Base-by-base conservation (phyloP, 208 protist species). In the Wallacemonas sp. region DNA sequence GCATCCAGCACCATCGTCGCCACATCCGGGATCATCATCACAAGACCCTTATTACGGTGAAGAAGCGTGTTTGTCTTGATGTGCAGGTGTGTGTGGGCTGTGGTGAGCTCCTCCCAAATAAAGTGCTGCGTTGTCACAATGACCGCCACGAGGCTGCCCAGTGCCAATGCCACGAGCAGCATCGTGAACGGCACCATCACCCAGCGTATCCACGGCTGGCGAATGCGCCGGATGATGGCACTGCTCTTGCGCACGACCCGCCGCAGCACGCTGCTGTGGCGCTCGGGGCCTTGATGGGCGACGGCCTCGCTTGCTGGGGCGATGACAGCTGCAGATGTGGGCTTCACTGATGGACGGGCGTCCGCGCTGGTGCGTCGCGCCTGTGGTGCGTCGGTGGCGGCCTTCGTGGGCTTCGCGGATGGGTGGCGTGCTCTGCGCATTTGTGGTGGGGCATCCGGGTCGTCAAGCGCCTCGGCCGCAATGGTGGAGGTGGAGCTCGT, bases 1-100 rank as follows among this genome's bases (percentile, higher is more conserved):
- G 30, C 32, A 24, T 58, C 52, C 0, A 58, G 32, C 52, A 41
- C 52, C 30, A 27, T 27, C n/a, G n/a, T n/a, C n/a, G 52, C 52
- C 9, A 21, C 11, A 21, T 58, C 52, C 9, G 52, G 52, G 17
- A 58, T n/a, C 16, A 39, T 39, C 6, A 29, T 24, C 29, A 17
- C 3, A n/a, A 58, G 52, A 9, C n/a, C 24, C 9, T 30, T 30
- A 21, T 58, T 58, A 29, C 32, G 52, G 9, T 21, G 5, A 21
- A 58, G n/a, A 5, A 58, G 14, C 12, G 26, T 5, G n/a, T 9
- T 8, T 16, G 32, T 24, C 52, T 58, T 58, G 30, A 16, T 30
- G 52, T 58, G 52, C 30, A 58, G 12, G 30, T 58, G 52, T 0
- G 17, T 14, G 52, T 58, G 52, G 3, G 38, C 19, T 14, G 34